Conservation (phyloP, 2,329 filamentous ascomycete species). For the Fusarium siculi region DNA sequence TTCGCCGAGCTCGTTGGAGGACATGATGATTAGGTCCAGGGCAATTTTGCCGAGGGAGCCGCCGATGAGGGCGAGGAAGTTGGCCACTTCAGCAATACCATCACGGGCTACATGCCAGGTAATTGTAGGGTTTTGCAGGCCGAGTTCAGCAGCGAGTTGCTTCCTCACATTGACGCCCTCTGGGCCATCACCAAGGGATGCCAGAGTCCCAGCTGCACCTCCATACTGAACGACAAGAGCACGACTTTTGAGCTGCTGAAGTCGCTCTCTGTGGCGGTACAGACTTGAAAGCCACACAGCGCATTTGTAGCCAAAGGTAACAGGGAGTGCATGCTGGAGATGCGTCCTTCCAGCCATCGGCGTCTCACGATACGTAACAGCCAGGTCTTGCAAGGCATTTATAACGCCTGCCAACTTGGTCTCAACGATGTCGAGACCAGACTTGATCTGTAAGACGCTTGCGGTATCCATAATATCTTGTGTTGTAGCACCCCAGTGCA, state of each 20-base stretch:
- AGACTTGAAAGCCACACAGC: constrained; percentile 64
- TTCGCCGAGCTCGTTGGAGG: constrained; percentile 61
- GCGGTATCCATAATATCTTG: constrained; percentile 70
- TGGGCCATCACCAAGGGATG: constrained; percentile 56
- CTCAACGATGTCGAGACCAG: constrained; percentile 60
- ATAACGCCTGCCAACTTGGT: constrained; percentile 56
- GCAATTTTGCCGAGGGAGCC: constrained; percentile 66
- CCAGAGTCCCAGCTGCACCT: constrained; percentile 65
- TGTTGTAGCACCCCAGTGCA: constrained; percentile 69
- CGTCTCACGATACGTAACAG: constrained; percentile 59
- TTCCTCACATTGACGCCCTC: constrained; percentile 61
- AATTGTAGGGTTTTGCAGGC: constrained; percentile 60
- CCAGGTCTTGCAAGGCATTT: constrained; percentile 54
- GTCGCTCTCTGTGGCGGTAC: constrained; percentile 58
- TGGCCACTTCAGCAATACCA: constrained; percentile 62
- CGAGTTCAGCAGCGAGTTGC: constrained; percentile 59
- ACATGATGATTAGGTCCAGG: constrained; percentile 67
- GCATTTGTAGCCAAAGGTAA: constrained; percentile 68
- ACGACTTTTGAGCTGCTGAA: constrained; percentile 58
- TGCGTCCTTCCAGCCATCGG: constrained; percentile 69
- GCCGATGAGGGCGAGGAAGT: constrained; percentile 63
- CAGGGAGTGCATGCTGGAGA: constrained; percentile 66
- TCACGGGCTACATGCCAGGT: constrained; percentile 69
- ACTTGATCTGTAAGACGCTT: constrained; percentile 62
- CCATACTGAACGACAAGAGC: constrained; percentile 65